Percentiles rank a stretch among this genome's conserved stretches.
Evolutionary conservation across 768 basidiomycete genomes (phyloP).

Genomic region (Filobasidium floriforme): DNA sequence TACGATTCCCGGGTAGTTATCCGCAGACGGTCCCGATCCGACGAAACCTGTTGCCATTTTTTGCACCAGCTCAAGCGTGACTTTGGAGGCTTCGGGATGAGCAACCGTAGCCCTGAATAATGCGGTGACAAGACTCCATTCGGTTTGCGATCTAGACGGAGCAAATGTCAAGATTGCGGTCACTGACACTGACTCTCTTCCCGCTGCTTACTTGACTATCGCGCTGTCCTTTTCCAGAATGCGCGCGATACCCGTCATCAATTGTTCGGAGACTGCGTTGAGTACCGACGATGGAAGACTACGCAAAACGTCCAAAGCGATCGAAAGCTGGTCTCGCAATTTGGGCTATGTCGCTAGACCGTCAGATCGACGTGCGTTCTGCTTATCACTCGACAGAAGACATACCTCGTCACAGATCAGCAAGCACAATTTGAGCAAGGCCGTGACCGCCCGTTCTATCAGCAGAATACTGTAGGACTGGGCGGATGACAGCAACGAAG

Average conservation of each 20-base stretch:
- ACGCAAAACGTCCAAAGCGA: slow-evolving; percentile 83
- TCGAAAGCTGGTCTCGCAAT: slow-evolving; percentile 85
- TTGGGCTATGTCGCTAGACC: slow-evolving; percentile 51
- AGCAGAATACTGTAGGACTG: slow-evolving; percentile 79
- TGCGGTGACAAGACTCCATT: slow-evolving; percentile 89
- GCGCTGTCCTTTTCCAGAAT: slow-evolving; percentile 70
- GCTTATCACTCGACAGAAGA: neutral
- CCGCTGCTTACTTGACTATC: slow-evolving; percentile 56
- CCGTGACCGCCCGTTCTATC: slow-evolving; percentile 88
- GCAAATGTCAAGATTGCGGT: neutral
- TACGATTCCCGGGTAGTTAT: slow-evolving; percentile 73
- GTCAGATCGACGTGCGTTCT: neutral
- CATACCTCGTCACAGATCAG: slow-evolving; percentile 71
- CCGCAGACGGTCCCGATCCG: slow-evolving; percentile 53
- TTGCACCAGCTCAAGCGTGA: slow-evolving; percentile 71
- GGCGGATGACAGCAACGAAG: slow-evolving; percentile 66
- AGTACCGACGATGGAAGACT: slow-evolving; percentile 68
- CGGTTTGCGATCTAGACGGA: slow-evolving; percentile 66
- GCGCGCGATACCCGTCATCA: slow-evolving; percentile 67
- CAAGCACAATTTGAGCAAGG: slow-evolving; percentile 71
- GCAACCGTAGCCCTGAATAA: slow-evolving; percentile 75
- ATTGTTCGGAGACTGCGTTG: slow-evolving; percentile 79
- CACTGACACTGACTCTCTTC: slow-evolving; percentile 2
- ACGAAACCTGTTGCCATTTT: slow-evolving; percentile 59
- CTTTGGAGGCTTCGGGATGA: slow-evolving; percentile 76